A percentile compares a stretch with the other conserved stretches of the same genome.
phyloP scores from a whole-genome alignment of 257 asterid genomes.

The Solanum pimpinellifolium region DNA sequence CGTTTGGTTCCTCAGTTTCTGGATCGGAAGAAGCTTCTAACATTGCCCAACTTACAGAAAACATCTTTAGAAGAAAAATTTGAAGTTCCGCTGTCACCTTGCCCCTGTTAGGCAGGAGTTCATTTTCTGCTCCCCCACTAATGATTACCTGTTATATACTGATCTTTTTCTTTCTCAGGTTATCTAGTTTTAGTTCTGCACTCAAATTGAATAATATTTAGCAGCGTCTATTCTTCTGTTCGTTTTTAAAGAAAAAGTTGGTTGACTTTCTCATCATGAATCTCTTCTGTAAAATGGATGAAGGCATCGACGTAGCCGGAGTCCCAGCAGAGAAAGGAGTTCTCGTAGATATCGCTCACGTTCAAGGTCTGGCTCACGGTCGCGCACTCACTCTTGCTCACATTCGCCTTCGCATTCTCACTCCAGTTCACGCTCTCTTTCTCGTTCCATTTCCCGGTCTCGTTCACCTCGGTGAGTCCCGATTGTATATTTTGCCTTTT shows the following conservation, averaged over 20 bases:
- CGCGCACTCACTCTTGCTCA: slow-evolving; percentile 29
- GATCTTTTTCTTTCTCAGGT: not conserved
- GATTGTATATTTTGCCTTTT: not conserved
- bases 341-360: slow-evolving; percentile 36
- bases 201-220: not conserved
- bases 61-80: not conserved
- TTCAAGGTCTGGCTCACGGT: slow-evolving; percentile 27
- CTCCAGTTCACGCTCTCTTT: slow-evolving; percentile 40
- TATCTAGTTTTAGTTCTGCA: not conserved
- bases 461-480: slow-evolving; percentile 55
- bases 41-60: not conserved
- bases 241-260: not conserved
- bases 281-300: not conserved
- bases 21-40: not conserved
- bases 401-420: slow-evolving; percentile 25
- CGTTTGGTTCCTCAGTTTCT: not conserved
- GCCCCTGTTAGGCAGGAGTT: not conserved
- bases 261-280: not conserved
- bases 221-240: not conserved
- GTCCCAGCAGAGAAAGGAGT: slow-evolving; percentile 57
- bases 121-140: not conserved
- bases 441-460: slow-evolving; percentile 34
- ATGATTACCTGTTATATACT: not conserved
- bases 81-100: not conserved
- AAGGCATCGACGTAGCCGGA: slow-evolving; percentile 58